Base-by-base conservation (phyloP, 345 rosid genomes). In the Boechera divaricarpa region DNA sequence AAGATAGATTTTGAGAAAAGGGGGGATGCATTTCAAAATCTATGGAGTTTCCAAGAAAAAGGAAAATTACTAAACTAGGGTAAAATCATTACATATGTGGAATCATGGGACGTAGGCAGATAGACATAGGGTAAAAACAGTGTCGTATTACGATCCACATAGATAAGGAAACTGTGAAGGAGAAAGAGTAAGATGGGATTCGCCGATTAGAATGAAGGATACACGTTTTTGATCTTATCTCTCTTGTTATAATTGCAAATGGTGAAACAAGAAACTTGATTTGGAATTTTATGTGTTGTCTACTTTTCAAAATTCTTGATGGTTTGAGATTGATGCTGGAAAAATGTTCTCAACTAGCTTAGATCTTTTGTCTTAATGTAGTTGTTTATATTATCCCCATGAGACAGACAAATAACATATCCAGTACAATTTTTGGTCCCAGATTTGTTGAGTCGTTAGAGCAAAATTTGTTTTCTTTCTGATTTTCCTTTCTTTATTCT, bases 31-130 rank as follows among this genome's bases (percentile, higher is more conserved):
- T 58, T 7, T 36, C 2, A 35, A 4, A 16, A 59, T 38, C 44
- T 6, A 51, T 9, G 63, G 29, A 76, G 29, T 76, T 68, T 76
- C 69, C 74, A 18, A 33, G 75, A 60, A 61, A 51, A 21, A 51
- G 52, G 9, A 28, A 31, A 36, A 58, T 6, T 10, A 41, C 44
- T 41, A 41, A 36, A 36, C 39, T 36, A 36, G 6, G 0, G 1
- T 10, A 10, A 41, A 10, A 41, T 41, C 70, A 63, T 49, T 52
- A 26, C 29, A 4, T 29, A 7, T 58, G 29, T 75, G 0, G n/a
- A 47, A 57, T 66, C 78, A 47, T 35, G 67, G 18, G 31, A 55
- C 31, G 41, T 47, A 13, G 24, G 2, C 41, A 36, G 24, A 21
- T 21, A 21, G 24, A 21, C 24, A 21, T 21, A 21, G 24, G 24